These are phyloP conservation scores for Breviolum minutum DNA, from an alignment of 73 alveolate genomes.

Conservation along the genomic window DNA sequence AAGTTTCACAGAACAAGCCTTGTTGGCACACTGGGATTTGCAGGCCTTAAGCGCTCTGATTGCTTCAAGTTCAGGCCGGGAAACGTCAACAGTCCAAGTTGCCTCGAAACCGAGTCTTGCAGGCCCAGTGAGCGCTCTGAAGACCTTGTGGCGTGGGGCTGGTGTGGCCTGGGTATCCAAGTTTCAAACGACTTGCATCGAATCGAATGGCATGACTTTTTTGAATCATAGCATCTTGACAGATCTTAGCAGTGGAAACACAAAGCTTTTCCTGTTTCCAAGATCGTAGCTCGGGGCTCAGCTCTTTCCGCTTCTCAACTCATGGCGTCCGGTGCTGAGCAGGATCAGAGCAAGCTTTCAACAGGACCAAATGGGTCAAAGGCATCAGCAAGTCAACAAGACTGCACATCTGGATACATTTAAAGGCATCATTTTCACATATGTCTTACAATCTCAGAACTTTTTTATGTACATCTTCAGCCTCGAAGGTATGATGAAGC, in stretches of 20 bases:
- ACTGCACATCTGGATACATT: too few species aligned
- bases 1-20: too few species aligned
- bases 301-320: slow-evolving; percentile 89
- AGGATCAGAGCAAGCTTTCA: not conserved
- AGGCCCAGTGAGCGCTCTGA: slow-evolving; percentile 21
- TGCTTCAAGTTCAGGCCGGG: slow-evolving; percentile 33
- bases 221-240: too few species aligned
- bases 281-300: slow-evolving; percentile 90
- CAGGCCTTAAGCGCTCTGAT: slow-evolving; percentile 19
- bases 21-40: not conserved
- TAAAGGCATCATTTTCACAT: not conserved
- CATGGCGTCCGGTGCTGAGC: slow-evolving; percentile 60
- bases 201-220: too few species aligned
- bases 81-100: too few species aligned
- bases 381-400: too few species aligned
- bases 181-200: not conserved
- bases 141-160: slow-evolving; percentile 87
- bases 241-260: not conserved
- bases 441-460: too few species aligned
- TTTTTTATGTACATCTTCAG: too few species aligned
- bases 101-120: not conserved
- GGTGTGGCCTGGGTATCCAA: slow-evolving; percentile 61
- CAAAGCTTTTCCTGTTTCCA: not conserved
- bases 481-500: slow-evolving; percentile 23
- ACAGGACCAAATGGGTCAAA: not conserved